Conservation (phyloP, 2,329 filamentous ascomycete species). For the Ramularia collo-cygni region DNA sequence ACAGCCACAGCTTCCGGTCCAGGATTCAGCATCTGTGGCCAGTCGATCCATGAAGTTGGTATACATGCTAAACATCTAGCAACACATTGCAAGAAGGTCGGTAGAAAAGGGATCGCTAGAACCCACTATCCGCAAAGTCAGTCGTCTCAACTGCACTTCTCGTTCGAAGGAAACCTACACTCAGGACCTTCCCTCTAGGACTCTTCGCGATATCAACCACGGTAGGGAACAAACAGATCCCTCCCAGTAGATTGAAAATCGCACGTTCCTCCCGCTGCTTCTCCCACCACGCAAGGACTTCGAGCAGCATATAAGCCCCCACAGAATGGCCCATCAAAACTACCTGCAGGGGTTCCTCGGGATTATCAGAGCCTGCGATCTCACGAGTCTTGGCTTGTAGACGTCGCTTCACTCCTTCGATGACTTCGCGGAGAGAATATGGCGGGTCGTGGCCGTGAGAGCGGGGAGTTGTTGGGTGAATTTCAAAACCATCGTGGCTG, state of each 20-base stretch:
- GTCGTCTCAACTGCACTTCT: background rate
- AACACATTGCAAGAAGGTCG: background rate
- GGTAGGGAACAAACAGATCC: slow-evolving; percentile 41
- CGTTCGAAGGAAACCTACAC: slow-evolving; percentile 27
- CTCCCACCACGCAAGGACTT: slow-evolving; percentile 25
- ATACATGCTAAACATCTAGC: background rate
- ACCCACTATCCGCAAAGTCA: slow-evolving; percentile 3
- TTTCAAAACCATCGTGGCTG: slow-evolving; percentile 39
- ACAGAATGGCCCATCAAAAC: slow-evolving; percentile 43
- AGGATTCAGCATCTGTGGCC: slow-evolving; percentile 7
- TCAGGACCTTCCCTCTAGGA: slow-evolving; percentile 35
- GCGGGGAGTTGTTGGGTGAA: slow-evolving; percentile 10
- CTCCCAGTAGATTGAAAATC: slow-evolving; percentile 20
- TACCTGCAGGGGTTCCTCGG: slow-evolving; percentile 16
- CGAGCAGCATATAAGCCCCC: slow-evolving; percentile 41
- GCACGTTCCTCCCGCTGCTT: slow-evolving; percentile 5
- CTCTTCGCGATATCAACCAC: slow-evolving; percentile 42
- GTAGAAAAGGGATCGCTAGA: slow-evolving; percentile 7
- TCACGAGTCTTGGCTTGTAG: slow-evolving; percentile 27
- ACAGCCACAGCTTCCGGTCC: slow-evolving; percentile 36
- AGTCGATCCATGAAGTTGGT: slow-evolving; percentile 26
- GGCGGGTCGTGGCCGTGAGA: slow-evolving; percentile 7
- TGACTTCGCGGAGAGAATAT: slow-evolving; percentile 23
- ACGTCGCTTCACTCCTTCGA: slow-evolving; percentile 40
- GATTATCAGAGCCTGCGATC: background rate